phyloP scores from a whole-genome alignment of 2,329 filamentous ascomycete species.

The Chrysosporium queenslandicum region DNA sequence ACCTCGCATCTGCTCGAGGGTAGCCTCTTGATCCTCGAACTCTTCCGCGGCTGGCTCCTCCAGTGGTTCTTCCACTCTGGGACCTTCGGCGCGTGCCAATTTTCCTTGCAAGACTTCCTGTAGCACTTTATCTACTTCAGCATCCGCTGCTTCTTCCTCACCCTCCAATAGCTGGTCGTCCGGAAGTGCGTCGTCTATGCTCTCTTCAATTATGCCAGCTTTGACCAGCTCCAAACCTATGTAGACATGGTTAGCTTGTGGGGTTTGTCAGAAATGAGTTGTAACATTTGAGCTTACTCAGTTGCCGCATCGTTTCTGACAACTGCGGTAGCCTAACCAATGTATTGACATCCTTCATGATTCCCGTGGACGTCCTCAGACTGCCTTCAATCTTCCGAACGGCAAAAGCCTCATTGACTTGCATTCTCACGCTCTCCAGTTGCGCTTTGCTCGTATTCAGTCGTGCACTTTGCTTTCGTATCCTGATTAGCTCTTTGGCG shows the following conservation, averaged over 20 bases:
- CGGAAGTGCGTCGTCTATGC: constrained; percentile 81
- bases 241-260: background rate
- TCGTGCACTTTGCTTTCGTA: constrained; percentile 63
- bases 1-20: constrained; percentile 89
- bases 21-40: constrained; percentile 77
- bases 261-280: background rate
- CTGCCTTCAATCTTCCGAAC: constrained; percentile 92
- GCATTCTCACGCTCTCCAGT: constrained; percentile 87
- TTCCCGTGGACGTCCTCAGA: constrained; percentile 72
- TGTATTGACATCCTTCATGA: constrained; percentile 94
- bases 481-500: constrained; percentile 73
- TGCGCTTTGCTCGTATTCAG: constrained; percentile 84
- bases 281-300: constrained; percentile 11
- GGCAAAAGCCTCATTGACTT: constrained; percentile 92
- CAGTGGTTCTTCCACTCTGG: constrained; percentile 31
- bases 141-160: constrained; percentile 65
- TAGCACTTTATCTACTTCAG: constrained; percentile 86
- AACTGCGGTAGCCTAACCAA: constrained; percentile 77
- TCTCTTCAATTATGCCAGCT: constrained; percentile 95
- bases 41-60: constrained; percentile 54
- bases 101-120: constrained; percentile 81
- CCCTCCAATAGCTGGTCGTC: constrained; percentile 58
- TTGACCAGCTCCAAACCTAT: constrained; percentile 62
- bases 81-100: constrained; percentile 54
- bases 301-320: constrained; percentile 75